These are phyloP conservation scores for Melastoma candidum DNA, from an alignment of 441 rosid genomes.

Conservation along the genomic window DNA sequence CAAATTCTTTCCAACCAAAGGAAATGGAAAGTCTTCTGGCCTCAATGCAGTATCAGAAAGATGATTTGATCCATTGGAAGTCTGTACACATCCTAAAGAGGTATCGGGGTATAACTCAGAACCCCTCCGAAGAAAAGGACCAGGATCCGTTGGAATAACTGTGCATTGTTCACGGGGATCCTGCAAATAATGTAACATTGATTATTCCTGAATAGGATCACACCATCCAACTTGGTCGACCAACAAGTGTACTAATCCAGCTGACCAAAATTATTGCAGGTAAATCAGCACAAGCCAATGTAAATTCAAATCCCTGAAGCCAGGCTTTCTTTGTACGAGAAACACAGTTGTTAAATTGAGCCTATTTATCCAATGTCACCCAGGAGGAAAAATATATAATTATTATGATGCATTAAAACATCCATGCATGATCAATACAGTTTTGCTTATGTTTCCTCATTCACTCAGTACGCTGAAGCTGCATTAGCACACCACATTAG, in stretches of 20 bases:
- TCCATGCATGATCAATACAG: too few species aligned
- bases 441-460: background rate
- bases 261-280: too few species aligned
- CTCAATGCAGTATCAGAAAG: slow-evolving; percentile 22
- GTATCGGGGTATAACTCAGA: slow-evolving; percentile 26
- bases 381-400: too few species aligned
- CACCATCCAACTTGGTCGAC: too few species aligned
- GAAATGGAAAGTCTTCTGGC: slow-evolving; percentile 28
- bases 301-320: too few species aligned
- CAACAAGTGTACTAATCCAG: too few species aligned
- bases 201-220: background rate
- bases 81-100: slow-evolving; percentile 20
- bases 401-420: too few species aligned
- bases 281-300: too few species aligned
- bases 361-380: too few species aligned
- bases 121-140: slow-evolving; percentile 25
- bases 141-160: slow-evolving; percentile 21
- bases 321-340: too few species aligned
- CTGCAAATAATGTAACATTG: slow-evolving; percentile 1
- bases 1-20: slow-evolving; percentile 28
- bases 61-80: slow-evolving; percentile 24
- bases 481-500: slow-evolving; percentile 18
- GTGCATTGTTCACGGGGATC: slow-evolving; percentile 16
- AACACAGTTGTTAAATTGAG: too few species aligned
- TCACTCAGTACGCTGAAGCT: slow-evolving; percentile 17